These are phyloP conservation scores for Saccharomycopsis phalli DNA, from an alignment of 1,139 yeast species.

Conservation along the genomic window DNA sequence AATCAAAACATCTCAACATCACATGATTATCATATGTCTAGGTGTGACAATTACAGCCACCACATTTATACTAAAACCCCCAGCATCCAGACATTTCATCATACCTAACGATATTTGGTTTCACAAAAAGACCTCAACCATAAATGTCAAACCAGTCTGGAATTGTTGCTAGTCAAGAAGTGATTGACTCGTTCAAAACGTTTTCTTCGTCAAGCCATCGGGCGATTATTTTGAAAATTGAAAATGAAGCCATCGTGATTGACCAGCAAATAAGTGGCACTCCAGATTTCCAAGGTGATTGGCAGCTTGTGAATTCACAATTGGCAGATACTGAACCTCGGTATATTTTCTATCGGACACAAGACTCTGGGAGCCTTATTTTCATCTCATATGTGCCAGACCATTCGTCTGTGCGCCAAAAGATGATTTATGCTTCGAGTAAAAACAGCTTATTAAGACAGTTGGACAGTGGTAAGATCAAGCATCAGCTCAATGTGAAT, in stretches of 20 bases:
- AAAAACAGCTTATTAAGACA: slow-evolving; percentile 66
- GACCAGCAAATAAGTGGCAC: slow-evolving; percentile 26
- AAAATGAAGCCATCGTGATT: slow-evolving; percentile 26
- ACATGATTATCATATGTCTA: too few species aligned
- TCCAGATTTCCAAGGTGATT: slow-evolving; percentile 30
- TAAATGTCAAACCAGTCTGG: slow-evolving; percentile 68
- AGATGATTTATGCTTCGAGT: slow-evolving; percentile 92
- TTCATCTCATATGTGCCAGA: slow-evolving; percentile 88
- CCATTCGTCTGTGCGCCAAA: slow-evolving; percentile 66
- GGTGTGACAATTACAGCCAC: too few species aligned
- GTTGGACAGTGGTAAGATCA: slow-evolving; percentile 55
- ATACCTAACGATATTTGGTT: too few species aligned
- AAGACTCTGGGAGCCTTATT: slow-evolving; percentile 29
- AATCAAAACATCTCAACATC: too few species aligned
- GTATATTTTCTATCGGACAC: slow-evolving; percentile 44
- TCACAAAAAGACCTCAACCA: background rate
- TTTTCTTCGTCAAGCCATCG: slow-evolving; percentile 28
- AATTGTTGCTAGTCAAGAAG: slow-evolving; percentile 42
- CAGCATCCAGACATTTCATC: too few species aligned
- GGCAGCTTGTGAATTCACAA: slow-evolving; percentile 30
- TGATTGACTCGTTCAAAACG: slow-evolving; percentile 34
- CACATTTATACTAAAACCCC: too few species aligned
- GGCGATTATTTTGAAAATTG: slow-evolving; percentile 30
- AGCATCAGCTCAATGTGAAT: slow-evolving; percentile 48
- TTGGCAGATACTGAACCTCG: slow-evolving; percentile 45